A percentile compares a stretch with the other conserved stretches of the same genome.
Evolutionary conservation across 2,329 filamentous ascomycete genomes (phyloP).

Genomic region (Gyromitra esculenta): DNA sequence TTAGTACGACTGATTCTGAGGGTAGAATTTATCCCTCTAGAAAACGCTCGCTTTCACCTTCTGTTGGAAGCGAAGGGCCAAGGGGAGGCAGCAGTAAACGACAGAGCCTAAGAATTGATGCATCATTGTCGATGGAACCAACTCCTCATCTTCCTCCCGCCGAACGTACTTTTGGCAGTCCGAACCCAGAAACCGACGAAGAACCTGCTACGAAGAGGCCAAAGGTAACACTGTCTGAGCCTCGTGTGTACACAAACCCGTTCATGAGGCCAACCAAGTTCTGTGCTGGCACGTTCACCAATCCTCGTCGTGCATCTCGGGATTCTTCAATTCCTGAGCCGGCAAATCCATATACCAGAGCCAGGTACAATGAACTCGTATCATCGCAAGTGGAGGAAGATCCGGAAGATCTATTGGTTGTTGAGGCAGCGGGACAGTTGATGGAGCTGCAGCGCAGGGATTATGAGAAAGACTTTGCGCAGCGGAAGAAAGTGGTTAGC

Average conservation of each 20-base stretch:
- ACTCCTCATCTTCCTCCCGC: background rate
- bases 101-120: background rate
- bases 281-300: conserved; percentile 34
- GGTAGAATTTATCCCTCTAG: background rate
- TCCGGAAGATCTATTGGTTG: conserved; percentile 36
- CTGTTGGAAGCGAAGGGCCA: background rate
- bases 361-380: conserved; percentile 29
- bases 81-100: conserved; percentile 14
- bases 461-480: conserved; percentile 54
- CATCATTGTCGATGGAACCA: background rate
- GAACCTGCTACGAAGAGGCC: conserved; percentile 8
- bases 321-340: conserved; percentile 28
- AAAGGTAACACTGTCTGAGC: conserved; percentile 7
- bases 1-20: background rate
- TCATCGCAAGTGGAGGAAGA: conserved; percentile 34
- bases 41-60: background rate
- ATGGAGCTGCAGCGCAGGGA: conserved; percentile 56
- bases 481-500: conserved; percentile 61
- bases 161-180: background rate
- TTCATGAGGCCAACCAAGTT: conserved; percentile 35
- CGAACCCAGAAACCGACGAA: conserved; percentile 1
- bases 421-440: conserved; percentile 37
- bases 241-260: conserved; percentile 25
- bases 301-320: conserved; percentile 28
- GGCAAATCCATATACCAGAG: conserved; percentile 34